Conservation (phyloP, 2,329 filamentous ascomycete genomes). For the Verticillium klebahnii region DNA sequence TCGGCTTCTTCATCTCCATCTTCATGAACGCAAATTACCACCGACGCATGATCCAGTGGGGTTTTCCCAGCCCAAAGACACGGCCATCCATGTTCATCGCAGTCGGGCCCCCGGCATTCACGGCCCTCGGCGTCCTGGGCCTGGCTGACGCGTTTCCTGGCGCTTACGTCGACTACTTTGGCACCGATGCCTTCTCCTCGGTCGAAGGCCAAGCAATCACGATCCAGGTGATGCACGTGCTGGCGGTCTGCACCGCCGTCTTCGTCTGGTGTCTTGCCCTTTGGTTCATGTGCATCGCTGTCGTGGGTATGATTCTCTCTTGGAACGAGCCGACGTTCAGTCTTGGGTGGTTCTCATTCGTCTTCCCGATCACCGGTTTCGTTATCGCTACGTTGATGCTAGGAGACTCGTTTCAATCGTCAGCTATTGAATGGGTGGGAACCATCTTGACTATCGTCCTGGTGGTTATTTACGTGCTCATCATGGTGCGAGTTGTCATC, state of each 20-base stretch:
- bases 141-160: conserved; percentile 17
- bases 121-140: conserved; percentile 26
- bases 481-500: neutral
- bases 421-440: neutral
- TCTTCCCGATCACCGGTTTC: neutral
- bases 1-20: conserved; percentile 53
- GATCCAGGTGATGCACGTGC: conserved; percentile 10
- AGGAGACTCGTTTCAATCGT: neutral
- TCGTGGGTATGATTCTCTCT: neutral
- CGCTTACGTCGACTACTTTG: neutral
- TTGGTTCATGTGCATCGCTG: conserved; percentile 42
- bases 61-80: conserved; percentile 43
- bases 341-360: neutral
- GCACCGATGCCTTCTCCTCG: neutral
- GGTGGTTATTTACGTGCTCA: neutral
- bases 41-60: conserved; percentile 48
- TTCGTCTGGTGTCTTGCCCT: conserved; percentile 28
- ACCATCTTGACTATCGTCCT: neutral
- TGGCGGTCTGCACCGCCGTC: conserved; percentile 8
- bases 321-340: neutral
- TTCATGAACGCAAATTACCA: conserved; percentile 59
- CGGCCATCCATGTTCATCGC: conserved; percentile 61
- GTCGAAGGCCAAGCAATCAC: neutral
- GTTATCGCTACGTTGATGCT: neutral
- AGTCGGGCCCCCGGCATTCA: conserved; percentile 52